These are phyloP conservation scores for Alternaria incomplexa DNA, from an alignment of 2,329 filamentous ascomycete species.

Conservation along the genomic window DNA sequence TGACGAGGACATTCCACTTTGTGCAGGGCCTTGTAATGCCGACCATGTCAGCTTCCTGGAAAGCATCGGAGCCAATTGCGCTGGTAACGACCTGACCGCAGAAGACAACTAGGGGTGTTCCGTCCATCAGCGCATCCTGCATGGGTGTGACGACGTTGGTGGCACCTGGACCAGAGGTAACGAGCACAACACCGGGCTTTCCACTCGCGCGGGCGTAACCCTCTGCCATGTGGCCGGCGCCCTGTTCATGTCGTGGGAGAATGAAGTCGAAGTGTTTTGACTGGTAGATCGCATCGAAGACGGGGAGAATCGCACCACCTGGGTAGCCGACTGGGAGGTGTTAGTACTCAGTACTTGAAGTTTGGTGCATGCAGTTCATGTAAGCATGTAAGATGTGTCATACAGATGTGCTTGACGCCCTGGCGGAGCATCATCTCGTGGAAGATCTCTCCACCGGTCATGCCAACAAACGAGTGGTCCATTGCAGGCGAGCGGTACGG, in stretches of 20 bases:
- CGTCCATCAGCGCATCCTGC: constrained; percentile 94
- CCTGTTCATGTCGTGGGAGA: constrained; percentile 94
- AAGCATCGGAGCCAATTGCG: constrained; percentile 92
- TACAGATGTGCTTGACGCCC: constrained; percentile 92
- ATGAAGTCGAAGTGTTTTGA: constrained; percentile 96
- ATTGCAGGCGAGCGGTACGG: constrained; percentile 57
- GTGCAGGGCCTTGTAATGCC: constrained; percentile 95
- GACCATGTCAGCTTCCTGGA: constrained; percentile 94
- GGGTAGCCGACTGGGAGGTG: constrained; percentile 69
- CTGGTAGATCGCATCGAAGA: constrained; percentile 99
- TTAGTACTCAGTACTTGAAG: constrained; percentile 21
- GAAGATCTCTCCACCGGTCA: constrained; percentile 95
- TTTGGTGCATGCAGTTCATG: neutral
- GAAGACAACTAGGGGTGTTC: constrained; percentile 95
- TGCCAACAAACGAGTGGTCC: constrained; percentile 79
- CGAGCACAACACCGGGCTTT: constrained; percentile 92
- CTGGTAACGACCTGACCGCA: constrained; percentile 88
- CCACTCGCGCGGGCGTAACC: constrained; percentile 94
- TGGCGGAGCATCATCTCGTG: constrained; percentile 99
- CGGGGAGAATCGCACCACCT: constrained; percentile 93
- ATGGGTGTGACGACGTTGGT: constrained; percentile 97
- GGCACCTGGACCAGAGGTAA: constrained; percentile 94
- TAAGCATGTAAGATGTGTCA: constrained; percentile 50
- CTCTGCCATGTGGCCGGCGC: constrained; percentile 97
- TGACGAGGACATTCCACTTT: constrained; percentile 99